These are phyloP conservation scores for Thozetella sp. DNA, from an alignment of 495 filamentous ascomycete genomes.

Conservation along the genomic window DNA sequence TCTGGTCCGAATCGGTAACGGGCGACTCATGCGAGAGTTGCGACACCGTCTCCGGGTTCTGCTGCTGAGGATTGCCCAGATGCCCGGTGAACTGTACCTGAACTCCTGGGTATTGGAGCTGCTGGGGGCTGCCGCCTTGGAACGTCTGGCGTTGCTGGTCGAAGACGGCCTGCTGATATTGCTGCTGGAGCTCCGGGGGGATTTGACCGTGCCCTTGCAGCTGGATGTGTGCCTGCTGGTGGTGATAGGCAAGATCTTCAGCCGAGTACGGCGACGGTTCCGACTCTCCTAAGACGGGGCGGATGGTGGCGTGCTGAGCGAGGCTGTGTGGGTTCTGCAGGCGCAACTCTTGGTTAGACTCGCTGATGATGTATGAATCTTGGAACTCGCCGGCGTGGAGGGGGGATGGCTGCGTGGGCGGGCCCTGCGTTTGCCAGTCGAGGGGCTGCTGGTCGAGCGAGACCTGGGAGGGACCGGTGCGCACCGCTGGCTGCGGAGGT, in stretches of 20 bases:
- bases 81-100: constrained; percentile 30
- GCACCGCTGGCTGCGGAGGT: constrained; percentile 37
- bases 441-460: constrained; percentile 29
- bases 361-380: constrained; percentile 29
- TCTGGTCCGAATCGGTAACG: constrained; percentile 42
- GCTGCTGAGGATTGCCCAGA: constrained; percentile 40
- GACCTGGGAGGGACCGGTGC: constrained; percentile 39
- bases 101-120: constrained; percentile 36
- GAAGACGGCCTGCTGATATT: constrained; percentile 32
- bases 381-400: constrained; percentile 43
- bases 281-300: constrained; percentile 29
- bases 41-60: constrained; percentile 54
- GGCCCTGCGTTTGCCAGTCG: constrained; percentile 33
- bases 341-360: constrained; percentile 37
- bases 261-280: constrained; percentile 38
- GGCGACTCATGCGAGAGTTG: constrained; percentile 67
- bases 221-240: constrained; percentile 42
- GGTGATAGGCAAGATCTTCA: constrained; percentile 41
- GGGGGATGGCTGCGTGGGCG: constrained; percentile 37
- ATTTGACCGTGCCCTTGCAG: constrained; percentile 20
- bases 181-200: constrained; percentile 24
- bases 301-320: constrained; percentile 37
- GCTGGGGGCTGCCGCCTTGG: constrained; percentile 21
- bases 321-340: constrained; percentile 37
- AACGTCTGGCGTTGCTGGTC: constrained; percentile 37